phyloP scores from a whole-genome alignment of 2,329 filamentous ascomycete genomes.

The Botryosphaeria dothidea region DNA sequence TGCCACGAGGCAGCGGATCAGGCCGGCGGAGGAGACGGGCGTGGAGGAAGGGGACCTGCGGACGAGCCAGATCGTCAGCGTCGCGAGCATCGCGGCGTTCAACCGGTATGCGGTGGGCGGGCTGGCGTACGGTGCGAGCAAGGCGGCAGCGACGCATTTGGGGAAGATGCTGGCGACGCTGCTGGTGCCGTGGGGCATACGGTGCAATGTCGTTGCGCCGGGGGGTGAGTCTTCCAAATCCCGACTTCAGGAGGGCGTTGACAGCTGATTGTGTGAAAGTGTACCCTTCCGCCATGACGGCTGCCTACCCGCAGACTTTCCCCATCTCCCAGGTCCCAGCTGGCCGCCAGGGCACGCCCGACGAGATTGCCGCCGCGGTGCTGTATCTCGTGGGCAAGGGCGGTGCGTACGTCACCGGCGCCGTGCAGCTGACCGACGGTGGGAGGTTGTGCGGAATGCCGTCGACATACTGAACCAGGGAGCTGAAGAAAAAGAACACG shows the following conservation, averaged over 20 bases:
- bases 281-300: slow-evolving; percentile 49
- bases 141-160: slow-evolving; percentile 46
- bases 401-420: slow-evolving; percentile 57
- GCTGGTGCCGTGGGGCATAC: slow-evolving; percentile 46
- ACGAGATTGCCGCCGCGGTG: slow-evolving; percentile 53
- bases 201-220: slow-evolving; percentile 50
- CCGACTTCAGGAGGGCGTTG: slow-evolving; percentile 14
- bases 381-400: slow-evolving; percentile 54
- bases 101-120: slow-evolving; percentile 40
- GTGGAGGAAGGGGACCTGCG: slow-evolving; percentile 37
- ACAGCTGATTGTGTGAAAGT: background rate
- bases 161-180: slow-evolving; percentile 42
- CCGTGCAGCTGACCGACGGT: slow-evolving; percentile 50
- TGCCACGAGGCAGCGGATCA: slow-evolving; percentile 31
- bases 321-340: slow-evolving; percentile 38
- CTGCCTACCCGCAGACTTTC: slow-evolving; percentile 30
- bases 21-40: slow-evolving; percentile 18
- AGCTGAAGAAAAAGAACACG: background rate
- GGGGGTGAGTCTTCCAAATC: slow-evolving; percentile 27
- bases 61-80: slow-evolving; percentile 49
- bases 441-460: slow-evolving; percentile 41
- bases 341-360: slow-evolving; percentile 41
- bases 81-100: slow-evolving; percentile 43
- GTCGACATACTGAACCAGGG: slow-evolving; percentile 30
- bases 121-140: slow-evolving; percentile 46